Base-by-base conservation (phyloP, 176 grass and related monocot species). In the Bonia amplexicaulis region DNA sequence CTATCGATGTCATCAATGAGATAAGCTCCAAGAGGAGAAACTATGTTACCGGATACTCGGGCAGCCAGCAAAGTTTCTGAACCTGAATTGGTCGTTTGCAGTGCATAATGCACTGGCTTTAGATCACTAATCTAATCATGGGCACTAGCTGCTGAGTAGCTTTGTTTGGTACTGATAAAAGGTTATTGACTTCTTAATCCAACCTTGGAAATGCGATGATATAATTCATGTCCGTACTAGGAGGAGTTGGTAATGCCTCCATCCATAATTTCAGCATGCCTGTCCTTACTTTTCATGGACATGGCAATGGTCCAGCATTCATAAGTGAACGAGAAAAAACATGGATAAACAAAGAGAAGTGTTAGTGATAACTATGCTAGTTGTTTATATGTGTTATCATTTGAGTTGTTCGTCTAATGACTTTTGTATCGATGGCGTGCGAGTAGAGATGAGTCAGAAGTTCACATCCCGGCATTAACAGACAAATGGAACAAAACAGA, bases 1-100 rank as follows among this genome's bases (percentile, higher is more conserved):
- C 71, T 85, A 85, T 75, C 85, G 58, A 81, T 83, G 88, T 90
- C 84, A 90, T 83, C 81, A 79, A 78, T 66, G 46, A 83, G 73
- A 46, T 76, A 66, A 84, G 78, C 58, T 85, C 42, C 58, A 68
- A 86, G 80, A 58, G 80, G 66, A 41, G 29, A 53, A 57, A 63
- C 63, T 78, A 66, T 41, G 8, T 40, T 82, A 77, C 72, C 48
- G 29, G 71, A 72, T 77, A 83, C 42, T 27, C 45, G 11, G 55
- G 58, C 20, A 79, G 60, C 48, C 49, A 58, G 22, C 60, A 33
- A 67, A 73, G 41, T 86, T 73, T 67, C 2, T 66, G 78, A 90
- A 78, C 73, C 9, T 42, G 73, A 51, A 64, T 84, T 84, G 69
- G 17, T 68, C 60, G 67, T 66, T 79, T 68, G 49, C 80, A 84